phyloP scores from a whole-genome alignment of 2,329 filamentous ascomycete genomes.

The Fusarium irregulare region DNA sequence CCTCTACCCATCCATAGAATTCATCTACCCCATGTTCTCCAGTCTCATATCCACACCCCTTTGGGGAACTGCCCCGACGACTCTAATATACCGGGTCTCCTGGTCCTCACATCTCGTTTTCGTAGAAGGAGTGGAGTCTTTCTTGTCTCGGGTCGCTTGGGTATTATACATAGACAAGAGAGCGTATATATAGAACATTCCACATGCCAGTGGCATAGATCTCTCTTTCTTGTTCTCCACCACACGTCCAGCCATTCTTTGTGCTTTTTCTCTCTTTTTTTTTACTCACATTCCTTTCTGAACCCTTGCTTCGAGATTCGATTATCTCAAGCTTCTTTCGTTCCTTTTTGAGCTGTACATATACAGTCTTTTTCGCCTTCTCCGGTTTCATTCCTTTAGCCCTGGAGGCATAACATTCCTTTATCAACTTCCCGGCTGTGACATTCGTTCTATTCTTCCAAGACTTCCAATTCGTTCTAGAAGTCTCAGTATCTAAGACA shows the following conservation, averaged over 20 bases:
- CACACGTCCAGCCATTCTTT: conserved; percentile 37
- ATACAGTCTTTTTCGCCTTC: conserved; percentile 18
- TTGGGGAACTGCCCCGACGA: conserved; percentile 24
- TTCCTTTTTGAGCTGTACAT: conserved; percentile 13
- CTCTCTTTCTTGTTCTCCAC: conserved; percentile 17
- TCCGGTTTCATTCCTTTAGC: conserved; percentile 35
- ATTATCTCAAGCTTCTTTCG: conserved; percentile 26
- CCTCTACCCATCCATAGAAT: background rate
- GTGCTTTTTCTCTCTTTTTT: conserved; percentile 12
- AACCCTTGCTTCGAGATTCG: conserved; percentile 28
- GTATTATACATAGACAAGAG: conserved; percentile 15
- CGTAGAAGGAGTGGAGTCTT: conserved; percentile 16
- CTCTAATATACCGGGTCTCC: conserved; percentile 12
- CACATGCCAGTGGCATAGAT: conserved; percentile 9
- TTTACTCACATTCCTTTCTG: conserved; percentile 25
- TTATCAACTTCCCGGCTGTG: conserved; percentile 20
- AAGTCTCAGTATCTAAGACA: conserved; percentile 14
- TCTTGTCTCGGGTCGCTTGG: conserved; percentile 7
- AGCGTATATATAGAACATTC: conserved; percentile 36
- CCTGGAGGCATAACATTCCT: conserved; percentile 40
- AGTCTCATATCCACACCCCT: conserved; percentile 7
- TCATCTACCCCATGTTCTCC: conserved; percentile 22
- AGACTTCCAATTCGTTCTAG: conserved; percentile 3
- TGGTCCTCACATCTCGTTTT: conserved; percentile 31
- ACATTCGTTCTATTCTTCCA: conserved; percentile 4